Evolutionary conservation across 208 protist genomes (phyloP), one percentile per base, ranked within the genome.

Genomic region (Wallacemonas sp.): DNA sequence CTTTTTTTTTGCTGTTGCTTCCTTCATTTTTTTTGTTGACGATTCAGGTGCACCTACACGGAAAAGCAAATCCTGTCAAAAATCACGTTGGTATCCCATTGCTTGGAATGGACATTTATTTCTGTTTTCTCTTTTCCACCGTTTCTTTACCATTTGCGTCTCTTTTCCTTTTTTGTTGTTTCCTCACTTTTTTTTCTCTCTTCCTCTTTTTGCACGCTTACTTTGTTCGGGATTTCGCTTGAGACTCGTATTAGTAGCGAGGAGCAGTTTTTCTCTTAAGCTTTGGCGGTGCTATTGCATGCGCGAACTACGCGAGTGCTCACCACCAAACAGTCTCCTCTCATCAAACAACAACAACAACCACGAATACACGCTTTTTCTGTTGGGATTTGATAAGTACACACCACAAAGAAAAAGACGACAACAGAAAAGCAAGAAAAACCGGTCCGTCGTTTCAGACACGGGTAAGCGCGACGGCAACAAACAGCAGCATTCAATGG

Each of bases 111-210:
- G n/a, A n/a, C n/a, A n/a, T n/a, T n/a, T n/a, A n/a, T n/a, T n/a
- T n/a, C 61, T 70, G 11, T 42, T 29, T 63, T 65, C 39, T 64
- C n/a, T n/a, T n/a, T 71, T 61, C 3, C 57, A 46, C 10, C 23
- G 14, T 61, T 57, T 68, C 32, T 59, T 65, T 2, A 46, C 45
- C 22, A 44, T 57, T 66, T 32, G 39, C 38, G 10, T 26, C 46
- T 0, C 32, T 66, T 36, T 3, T 23, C 66, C 41, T 4, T 38
- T 69, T 57, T 64, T 42, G 32, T 41, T 65, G 36, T 61, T 14
- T 62, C 20, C 44, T 3, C 4, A n/a, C 49, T 16, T 54, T 33
- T 42, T 18, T 26, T 44, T n/a, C 16, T 22, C 4, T 22, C 3
- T 71, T 64, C 46, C 67, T 39, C 26, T 41, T 16, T 41, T 41